Evolutionary conservation across 176 grass and related monocot species (phyloP).

Genomic region (Triticum aestivum): DNA sequence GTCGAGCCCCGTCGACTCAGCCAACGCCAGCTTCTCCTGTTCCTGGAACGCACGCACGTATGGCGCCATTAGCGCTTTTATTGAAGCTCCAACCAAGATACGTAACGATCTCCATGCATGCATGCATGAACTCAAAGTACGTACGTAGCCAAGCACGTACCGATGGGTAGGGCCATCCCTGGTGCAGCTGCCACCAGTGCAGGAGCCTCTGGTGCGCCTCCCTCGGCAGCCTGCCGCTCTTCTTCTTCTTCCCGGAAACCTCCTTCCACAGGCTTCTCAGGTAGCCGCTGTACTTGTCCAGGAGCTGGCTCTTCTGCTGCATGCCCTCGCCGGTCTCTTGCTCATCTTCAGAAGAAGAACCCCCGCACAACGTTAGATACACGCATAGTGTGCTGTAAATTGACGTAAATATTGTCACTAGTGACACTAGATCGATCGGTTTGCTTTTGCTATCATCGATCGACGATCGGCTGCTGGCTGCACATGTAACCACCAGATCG

Average conservation of each 20-base stretch:
- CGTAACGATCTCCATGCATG: background rate
- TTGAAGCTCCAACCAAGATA: background rate
- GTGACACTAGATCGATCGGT: no score
- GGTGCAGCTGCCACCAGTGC: slow-evolving; percentile 81
- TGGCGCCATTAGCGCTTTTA: background rate
- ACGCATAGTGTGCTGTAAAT: background rate
- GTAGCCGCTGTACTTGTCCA: slow-evolving; percentile 85
- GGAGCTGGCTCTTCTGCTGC: slow-evolving; percentile 56
- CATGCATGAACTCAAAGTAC: background rate
- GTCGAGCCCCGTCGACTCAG: slow-evolving; percentile 70
- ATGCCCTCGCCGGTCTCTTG: slow-evolving; percentile 43
- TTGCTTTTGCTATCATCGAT: no score
- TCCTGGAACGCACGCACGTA: slow-evolving; percentile 31
- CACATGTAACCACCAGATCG: no score
- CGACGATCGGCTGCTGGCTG: no score
- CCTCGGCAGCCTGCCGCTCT: slow-evolving; percentile 81
- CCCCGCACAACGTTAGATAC: background rate
- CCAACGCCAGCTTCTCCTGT: slow-evolving; percentile 57
- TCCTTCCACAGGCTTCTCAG: slow-evolving; percentile 66
- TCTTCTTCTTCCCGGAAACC: slow-evolving; percentile 83
- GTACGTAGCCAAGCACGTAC: slow-evolving; percentile 28
- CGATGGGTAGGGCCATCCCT: slow-evolving; percentile 81
- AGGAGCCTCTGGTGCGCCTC: slow-evolving; percentile 82
- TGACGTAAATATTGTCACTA: background rate
- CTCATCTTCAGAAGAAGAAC: slow-evolving; percentile 41